A percentile compares a stretch with the other conserved stretches of the same genome.
phyloP scores from a whole-genome alignment of 371 early-diverging fungal genomes.

The Amoeboaphelidium protococcarum region DNA sequence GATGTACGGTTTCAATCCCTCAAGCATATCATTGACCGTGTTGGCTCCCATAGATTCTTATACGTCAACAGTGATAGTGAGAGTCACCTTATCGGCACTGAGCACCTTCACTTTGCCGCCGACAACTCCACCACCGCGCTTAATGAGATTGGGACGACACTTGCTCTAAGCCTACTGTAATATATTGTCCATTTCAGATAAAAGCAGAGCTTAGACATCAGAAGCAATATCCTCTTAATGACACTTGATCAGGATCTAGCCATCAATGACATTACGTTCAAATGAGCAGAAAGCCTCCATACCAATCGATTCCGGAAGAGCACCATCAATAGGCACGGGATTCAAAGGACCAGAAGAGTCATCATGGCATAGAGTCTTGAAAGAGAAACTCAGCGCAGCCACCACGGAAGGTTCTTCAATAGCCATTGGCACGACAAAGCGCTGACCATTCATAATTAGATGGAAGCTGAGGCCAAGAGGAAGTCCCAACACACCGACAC shows the following conservation, averaged over 20 bases:
- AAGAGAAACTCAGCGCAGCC: conserved; percentile 14
- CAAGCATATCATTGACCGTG: not conserved
- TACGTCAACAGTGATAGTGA: not conserved
- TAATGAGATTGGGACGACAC: no score
- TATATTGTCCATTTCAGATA: no score
- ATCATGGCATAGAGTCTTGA: not conserved
- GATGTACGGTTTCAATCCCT: not conserved
- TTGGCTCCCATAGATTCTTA: not conserved
- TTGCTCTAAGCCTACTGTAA: no score
- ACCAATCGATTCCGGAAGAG: conserved; percentile 26
- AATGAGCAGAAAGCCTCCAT: conserved; percentile 13
- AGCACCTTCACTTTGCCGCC: no score
- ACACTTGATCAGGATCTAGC: not conserved
- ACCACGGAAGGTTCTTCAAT: conserved; percentile 44
- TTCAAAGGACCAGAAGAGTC: not conserved
- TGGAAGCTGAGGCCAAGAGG: conserved; percentile 35
- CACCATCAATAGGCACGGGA: conserved; percentile 26
- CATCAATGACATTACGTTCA: not conserved
- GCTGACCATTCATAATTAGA: conserved; percentile 25
- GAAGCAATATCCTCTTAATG: not conserved
- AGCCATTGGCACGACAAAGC: conserved; percentile 33
- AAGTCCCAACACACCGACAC: conserved; percentile 16
- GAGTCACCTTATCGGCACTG: not conserved
- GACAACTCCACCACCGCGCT: no score
- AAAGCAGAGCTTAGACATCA: no score